Evolutionary conservation across 805 yeast genomes (phyloP).

Genomic region (Lachancea mirantina): DNA sequence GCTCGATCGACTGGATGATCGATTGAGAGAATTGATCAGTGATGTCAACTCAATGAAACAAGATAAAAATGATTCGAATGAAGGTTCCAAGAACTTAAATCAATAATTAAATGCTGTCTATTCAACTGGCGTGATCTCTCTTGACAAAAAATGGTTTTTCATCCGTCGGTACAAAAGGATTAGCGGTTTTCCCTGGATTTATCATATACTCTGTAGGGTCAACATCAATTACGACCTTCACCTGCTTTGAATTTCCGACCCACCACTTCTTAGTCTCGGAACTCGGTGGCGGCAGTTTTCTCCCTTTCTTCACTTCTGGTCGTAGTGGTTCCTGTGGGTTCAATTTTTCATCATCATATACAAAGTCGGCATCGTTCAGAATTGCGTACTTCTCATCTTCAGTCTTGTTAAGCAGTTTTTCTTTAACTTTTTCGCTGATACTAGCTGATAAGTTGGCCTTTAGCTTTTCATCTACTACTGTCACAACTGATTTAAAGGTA

Average conservation of each 20-base stretch:
- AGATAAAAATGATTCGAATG: neutral
- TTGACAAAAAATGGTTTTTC: slow-evolving; percentile 34
- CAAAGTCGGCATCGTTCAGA: slow-evolving; percentile 15
- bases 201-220: slow-evolving; percentile 39
- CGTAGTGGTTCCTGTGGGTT: slow-evolving; percentile 18
- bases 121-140: too few species aligned
- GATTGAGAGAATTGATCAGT: slow-evolving; percentile 36
- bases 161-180: slow-evolving; percentile 58
- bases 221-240: slow-evolving; percentile 51
- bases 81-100: neutral
- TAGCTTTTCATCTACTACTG: slow-evolving; percentile 53
- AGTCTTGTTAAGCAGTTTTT: slow-evolving; percentile 35
- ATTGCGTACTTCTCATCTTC: slow-evolving; percentile 34
- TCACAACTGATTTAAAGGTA: slow-evolving; percentile 53
- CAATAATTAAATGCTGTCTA: neutral
- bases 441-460: slow-evolving; percentile 46
- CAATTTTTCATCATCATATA: slow-evolving; percentile 28
- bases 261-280: slow-evolving; percentile 85
- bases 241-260: slow-evolving; percentile 71
- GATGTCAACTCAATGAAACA: neutral
- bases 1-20: slow-evolving; percentile 58
- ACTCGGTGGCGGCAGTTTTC: slow-evolving; percentile 76
- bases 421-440: slow-evolving; percentile 47
- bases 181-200: slow-evolving; percentile 62
- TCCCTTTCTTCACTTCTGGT: slow-evolving; percentile 19